Conservation (phyloP, 2,329 filamentous ascomycete genomes). For the Neofusicoccum sp. region DNA sequence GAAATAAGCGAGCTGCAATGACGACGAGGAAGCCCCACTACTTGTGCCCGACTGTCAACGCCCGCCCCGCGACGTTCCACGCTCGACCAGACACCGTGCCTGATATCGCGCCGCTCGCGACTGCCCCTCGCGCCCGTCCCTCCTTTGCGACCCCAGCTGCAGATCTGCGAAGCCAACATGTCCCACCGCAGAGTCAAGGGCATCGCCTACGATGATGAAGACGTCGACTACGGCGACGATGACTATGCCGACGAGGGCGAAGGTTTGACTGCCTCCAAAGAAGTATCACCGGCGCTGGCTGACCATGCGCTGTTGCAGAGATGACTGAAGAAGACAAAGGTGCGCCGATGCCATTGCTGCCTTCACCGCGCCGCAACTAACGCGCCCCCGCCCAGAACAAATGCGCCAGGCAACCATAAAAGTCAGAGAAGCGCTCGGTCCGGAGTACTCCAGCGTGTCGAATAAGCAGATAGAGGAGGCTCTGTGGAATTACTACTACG, state of each 20-base stretch:
- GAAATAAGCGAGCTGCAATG: background rate
- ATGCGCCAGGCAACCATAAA: conserved; percentile 66
- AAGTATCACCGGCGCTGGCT: background rate
- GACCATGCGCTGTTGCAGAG: conserved; percentile 20
- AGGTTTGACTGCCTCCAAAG: conserved; percentile 64
- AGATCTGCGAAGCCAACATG: background rate
- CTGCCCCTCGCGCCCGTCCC: background rate
- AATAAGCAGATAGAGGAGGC: conserved; percentile 81
- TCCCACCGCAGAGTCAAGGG: conserved; percentile 18
- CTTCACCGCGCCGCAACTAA: background rate
- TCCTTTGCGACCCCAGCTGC: background rate
- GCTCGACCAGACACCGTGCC: background rate
- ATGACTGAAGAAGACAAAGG: conserved; percentile 40
- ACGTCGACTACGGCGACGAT: conserved; percentile 83
- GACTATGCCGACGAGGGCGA: conserved; percentile 75
- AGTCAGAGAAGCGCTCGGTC: conserved; percentile 65
- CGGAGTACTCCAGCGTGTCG: conserved; percentile 38
- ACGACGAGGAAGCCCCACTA: conserved; percentile 7
- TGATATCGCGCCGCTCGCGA: background rate
- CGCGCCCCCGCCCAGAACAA: conserved; percentile 36
- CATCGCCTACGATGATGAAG: conserved; percentile 58
- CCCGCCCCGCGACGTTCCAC: background rate
- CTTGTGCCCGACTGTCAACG: background rate
- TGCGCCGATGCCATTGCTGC: conserved; percentile 15
- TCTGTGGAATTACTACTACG: conserved; percentile 94